Evolutionary conservation across 805 yeast species (phyloP).

Genomic region (Candida broadrunensis): DNA sequence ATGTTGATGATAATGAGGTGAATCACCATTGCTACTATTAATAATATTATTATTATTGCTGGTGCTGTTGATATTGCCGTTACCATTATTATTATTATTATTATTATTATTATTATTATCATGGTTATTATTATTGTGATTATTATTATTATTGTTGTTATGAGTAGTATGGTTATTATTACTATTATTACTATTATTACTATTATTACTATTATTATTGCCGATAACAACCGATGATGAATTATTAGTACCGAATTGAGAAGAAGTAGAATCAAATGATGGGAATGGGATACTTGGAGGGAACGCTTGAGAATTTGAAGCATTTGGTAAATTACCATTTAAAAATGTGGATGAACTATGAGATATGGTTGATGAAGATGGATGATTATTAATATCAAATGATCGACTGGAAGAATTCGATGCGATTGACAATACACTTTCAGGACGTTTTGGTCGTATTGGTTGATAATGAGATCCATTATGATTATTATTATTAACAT

Average conservation of each 20-base stretch:
- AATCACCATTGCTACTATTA: neutral
- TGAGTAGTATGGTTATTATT: neutral
- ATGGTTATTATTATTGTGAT: constrained; percentile 2
- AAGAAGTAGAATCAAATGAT: neutral
- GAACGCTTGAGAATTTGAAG: constrained; percentile 10
- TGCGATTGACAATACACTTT: constrained; percentile 37
- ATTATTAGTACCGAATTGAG: neutral
- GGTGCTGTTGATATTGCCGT: no score
- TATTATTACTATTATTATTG: no score
- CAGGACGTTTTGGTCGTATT: constrained; percentile 33
- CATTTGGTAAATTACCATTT: constrained; percentile 8
- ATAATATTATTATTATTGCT: constrained; percentile 2
- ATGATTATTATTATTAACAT: neutral
- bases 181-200: neutral
- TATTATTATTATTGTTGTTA: no score
- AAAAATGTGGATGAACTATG: constrained; percentile 4
- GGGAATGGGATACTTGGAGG: constrained; percentile 11
- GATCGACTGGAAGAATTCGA: constrained; percentile 30
- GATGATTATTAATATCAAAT: constrained; percentile 4
- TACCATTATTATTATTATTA: no score
- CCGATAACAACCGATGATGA: neutral
- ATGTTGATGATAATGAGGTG: constrained; percentile 3
- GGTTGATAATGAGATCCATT: constrained; percentile 15
- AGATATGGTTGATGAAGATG: neutral
- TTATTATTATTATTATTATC: neutral